Conservation (phyloP, 2,329 filamentous ascomycete species). For the Sphaerulina populicola region DNA sequence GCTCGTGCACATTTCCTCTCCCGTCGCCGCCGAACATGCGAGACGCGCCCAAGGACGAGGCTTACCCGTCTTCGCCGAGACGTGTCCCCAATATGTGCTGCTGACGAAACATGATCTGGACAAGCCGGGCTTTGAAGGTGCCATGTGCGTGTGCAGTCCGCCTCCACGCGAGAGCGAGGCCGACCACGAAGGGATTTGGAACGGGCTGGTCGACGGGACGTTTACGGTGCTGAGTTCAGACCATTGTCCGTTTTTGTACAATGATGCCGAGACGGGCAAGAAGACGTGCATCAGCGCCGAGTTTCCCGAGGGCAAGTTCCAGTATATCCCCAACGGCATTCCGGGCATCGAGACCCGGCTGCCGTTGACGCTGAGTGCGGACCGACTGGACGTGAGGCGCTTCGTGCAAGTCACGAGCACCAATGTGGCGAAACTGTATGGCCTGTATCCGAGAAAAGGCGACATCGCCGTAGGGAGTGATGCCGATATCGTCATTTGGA, state of each 20-base stretch:
- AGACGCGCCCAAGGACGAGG: constrained; percentile 44
- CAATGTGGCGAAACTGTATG: constrained; percentile 52
- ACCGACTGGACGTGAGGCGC: constrained; percentile 39
- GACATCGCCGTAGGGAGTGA: constrained; percentile 45
- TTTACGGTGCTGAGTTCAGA: constrained; percentile 47
- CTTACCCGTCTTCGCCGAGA: constrained; percentile 48
- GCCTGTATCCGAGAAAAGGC: constrained; percentile 47
- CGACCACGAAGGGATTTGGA: constrained; percentile 47
- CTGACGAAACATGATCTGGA: constrained; percentile 46
- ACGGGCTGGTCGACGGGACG: constrained; percentile 44
- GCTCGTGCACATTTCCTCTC: constrained; percentile 47
- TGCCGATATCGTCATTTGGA: constrained; percentile 50
- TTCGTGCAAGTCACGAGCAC: constrained; percentile 50
- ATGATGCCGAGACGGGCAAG: constrained; percentile 43
- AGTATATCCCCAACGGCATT: constrained; percentile 22
- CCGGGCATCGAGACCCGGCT: neutral
- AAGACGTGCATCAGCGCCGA: constrained; percentile 42
- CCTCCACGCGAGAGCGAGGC: constrained; percentile 42
- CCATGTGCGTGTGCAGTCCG: constrained; percentile 49
- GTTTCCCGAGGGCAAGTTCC: constrained; percentile 43
- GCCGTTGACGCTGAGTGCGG: constrained; percentile 30
- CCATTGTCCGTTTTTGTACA: constrained; percentile 46
- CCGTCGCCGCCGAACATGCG: constrained; percentile 42
- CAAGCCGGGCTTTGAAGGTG: constrained; percentile 46
- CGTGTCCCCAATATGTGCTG: constrained; percentile 50